Conservation (phyloP, 331 rosid species). For the Malus hybrid region DNA sequence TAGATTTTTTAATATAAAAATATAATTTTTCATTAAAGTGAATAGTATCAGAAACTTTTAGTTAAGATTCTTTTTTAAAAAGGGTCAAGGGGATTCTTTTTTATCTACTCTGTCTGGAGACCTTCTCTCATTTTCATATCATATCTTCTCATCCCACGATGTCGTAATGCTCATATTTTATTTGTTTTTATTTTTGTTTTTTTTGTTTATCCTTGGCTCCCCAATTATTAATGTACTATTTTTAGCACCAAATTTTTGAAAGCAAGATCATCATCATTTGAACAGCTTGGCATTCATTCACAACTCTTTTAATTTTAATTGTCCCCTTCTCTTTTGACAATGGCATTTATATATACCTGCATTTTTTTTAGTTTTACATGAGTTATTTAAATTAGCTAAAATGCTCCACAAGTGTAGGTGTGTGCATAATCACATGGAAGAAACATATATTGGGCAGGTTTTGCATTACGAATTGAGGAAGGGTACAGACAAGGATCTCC, state of each 20-base stretch:
- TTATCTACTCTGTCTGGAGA: conserved; percentile 47
- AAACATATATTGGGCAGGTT: conserved; percentile 7
- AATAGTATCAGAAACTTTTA: too few relatives aligned
- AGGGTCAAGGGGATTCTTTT: conserved; percentile 29
- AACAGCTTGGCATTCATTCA: not conserved
- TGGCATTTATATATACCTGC: not conserved
- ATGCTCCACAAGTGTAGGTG: conserved; percentile 31
- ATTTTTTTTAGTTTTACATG: not conserved
- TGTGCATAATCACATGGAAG: conserved; percentile 44
- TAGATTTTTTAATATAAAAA: too few relatives aligned
- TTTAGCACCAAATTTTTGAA: not conserved
- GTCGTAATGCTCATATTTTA: conserved; percentile 19
- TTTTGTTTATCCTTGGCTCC: not conserved
- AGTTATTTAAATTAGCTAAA: not conserved
- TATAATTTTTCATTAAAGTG: too few relatives aligned
- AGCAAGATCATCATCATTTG: not conserved
- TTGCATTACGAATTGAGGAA: conserved; percentile 24
- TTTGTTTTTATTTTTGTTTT: not conserved
- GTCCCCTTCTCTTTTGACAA: not conserved
- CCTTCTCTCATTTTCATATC: conserved; percentile 29
- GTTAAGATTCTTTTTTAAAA: not conserved
- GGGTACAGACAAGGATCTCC: conserved; percentile 46
- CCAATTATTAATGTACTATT: conserved; percentile 31
- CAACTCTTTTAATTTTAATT: not conserved
- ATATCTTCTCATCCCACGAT: conserved; percentile 47